Percentiles rank a stretch among this genome's conserved stretches.
Conservation (phyloP, 1,139 yeast species). For the Zygoascus meyerae region DNA sequence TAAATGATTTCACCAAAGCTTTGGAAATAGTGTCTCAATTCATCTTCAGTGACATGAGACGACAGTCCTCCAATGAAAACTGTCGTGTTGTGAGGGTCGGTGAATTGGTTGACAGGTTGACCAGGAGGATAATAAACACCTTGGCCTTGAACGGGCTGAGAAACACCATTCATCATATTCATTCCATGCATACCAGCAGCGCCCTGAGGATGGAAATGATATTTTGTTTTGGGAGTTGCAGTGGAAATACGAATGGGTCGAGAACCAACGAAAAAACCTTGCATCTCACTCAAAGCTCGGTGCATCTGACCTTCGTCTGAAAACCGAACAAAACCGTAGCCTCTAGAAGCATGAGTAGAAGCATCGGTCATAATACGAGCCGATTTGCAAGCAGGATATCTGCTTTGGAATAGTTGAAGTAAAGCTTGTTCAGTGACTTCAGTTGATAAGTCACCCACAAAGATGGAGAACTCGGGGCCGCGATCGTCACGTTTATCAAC, state of each 20-base stretch:
- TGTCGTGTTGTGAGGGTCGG: conserved; percentile 82
- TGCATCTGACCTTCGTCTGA: conserved; percentile 65
- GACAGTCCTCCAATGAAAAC: conserved; percentile 93
- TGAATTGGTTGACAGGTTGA: conserved; percentile 46
- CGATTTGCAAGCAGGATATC: conserved; percentile 70
- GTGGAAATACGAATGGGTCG: conserved; percentile 72
- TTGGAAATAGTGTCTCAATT: conserved; percentile 64
- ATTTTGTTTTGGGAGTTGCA: conserved; percentile 59
- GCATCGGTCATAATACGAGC: conserved; percentile 86
- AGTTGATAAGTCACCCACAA: conserved; percentile 80
- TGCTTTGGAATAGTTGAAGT: conserved; percentile 60
- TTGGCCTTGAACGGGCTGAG: conserved; percentile 6
- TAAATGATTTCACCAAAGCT: conserved; percentile 82
- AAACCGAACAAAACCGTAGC: conserved; percentile 91
- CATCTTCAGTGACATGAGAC: conserved; percentile 67
- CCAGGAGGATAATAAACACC: conserved; percentile 18
- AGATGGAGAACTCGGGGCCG: conserved; percentile 61
- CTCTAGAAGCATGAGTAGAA: conserved; percentile 66
- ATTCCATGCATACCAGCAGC: conserved; percentile 10
- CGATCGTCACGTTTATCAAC: conserved; percentile 33
- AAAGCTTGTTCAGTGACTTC: conserved; percentile 70
- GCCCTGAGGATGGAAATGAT: conserved; percentile 10
- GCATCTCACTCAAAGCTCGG: conserved; percentile 75
- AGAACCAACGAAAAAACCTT: conserved; percentile 67
- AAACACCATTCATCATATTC: conserved; percentile 18